phyloP scores from a whole-genome alignment of 2,329 filamentous ascomycete species.

The Colletotrichum costaricense region DNA sequence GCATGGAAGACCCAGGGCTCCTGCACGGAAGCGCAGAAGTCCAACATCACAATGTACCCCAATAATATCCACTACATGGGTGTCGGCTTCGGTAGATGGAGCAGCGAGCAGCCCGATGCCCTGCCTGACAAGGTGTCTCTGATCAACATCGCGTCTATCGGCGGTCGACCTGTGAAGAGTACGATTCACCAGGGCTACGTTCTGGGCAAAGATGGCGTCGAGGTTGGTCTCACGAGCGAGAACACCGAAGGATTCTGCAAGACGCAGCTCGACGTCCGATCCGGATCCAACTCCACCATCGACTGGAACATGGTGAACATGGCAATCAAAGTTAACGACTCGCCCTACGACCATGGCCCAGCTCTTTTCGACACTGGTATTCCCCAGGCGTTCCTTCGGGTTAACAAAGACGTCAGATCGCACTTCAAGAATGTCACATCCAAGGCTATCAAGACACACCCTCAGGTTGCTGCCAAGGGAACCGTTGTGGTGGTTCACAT shows the following conservation, averaged over 20 bases:
- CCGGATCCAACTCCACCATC: background rate
- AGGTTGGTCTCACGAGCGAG: slow-evolving; percentile 3
- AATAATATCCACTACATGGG: slow-evolving; percentile 6
- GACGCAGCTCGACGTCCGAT: background rate
- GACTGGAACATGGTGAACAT: slow-evolving; percentile 23
- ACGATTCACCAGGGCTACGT: slow-evolving; percentile 17
- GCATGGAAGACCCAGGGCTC: background rate
- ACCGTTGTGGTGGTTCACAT: slow-evolving; percentile 2
- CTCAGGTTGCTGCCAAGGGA: background rate
- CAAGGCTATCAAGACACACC: background rate
- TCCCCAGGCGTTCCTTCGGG: background rate
- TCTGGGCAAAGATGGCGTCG: background rate
- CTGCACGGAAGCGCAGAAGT: slow-evolving; percentile 6
- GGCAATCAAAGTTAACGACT: slow-evolving; percentile 4
- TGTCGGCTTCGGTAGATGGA: slow-evolving; percentile 17
- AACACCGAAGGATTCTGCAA: background rate
- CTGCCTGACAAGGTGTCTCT: background rate
- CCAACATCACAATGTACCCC: background rate
- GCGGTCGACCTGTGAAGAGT: background rate
- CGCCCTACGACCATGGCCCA: background rate
- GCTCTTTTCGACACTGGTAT: slow-evolving; percentile 19
- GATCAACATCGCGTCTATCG: background rate
- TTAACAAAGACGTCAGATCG: background rate
- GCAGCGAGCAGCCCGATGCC: background rate
- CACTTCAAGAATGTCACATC: background rate